A percentile compares a stretch with the other conserved stretches of the same genome.
These are phyloP conservation scores for Podosphaera leucotricha DNA, from an alignment of 2,329 filamentous ascomycete genomes.

Conservation along the genomic window DNA sequence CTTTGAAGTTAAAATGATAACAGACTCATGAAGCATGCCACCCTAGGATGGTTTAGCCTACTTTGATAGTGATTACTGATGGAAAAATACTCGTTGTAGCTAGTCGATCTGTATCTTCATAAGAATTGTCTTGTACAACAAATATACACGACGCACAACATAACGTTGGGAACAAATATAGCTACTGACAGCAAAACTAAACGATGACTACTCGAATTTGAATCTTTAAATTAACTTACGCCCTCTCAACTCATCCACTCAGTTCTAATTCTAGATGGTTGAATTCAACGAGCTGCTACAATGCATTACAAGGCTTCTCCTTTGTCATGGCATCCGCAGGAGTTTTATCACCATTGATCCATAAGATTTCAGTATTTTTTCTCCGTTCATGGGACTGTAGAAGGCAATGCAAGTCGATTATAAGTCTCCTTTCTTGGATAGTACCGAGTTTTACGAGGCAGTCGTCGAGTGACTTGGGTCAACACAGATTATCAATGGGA, in stretches of 20 bases:
- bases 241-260: slow-evolving; percentile 1
- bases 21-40: too few species aligned
- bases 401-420: neutral
- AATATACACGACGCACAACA: too few species aligned
- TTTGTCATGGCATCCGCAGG: slow-evolving; percentile 1
- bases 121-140: too few species aligned
- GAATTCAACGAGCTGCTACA: neutral
- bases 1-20: too few species aligned
- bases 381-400: neutral
- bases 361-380: slow-evolving; percentile 1
- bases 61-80: too few species aligned
- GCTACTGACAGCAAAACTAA: too few species aligned
- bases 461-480: neutral
- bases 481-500: neutral
- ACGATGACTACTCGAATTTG: too few species aligned
- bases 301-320: neutral
- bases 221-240: too few species aligned
- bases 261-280: neutral
- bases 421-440: neutral
- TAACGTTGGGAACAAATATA: too few species aligned
- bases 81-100: too few species aligned
- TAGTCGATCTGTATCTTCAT: too few species aligned
- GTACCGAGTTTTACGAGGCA: slow-evolving; percentile 1
- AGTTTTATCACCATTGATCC: neutral
- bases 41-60: too few species aligned